Evolutionary conservation across 352 stramenopile species (phyloP).

Genomic region (Pythium aristosporum): DNA sequence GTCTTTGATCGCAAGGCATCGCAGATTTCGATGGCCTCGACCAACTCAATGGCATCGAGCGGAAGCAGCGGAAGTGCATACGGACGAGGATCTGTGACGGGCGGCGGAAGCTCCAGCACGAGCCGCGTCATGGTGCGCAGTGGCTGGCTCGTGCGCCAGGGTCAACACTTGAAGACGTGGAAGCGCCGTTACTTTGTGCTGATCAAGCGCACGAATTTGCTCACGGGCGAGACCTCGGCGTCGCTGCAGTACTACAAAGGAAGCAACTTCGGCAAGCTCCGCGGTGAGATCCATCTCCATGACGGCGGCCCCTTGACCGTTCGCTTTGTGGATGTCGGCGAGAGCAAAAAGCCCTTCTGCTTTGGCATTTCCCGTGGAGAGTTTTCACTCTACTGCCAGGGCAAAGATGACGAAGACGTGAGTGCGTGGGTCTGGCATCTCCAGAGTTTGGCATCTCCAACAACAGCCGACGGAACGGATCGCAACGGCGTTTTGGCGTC

Average conservation of each 20-base stretch:
- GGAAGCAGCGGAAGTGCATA: neutral
- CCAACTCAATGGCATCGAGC: constrained; percentile 13
- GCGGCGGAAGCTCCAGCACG: constrained; percentile 40
- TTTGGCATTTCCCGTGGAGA: constrained; percentile 77
- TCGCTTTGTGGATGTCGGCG: constrained; percentile 72
- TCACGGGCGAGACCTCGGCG: constrained; percentile 66
- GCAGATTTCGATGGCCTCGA: constrained; percentile 8
- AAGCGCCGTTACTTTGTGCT: constrained; percentile 87
- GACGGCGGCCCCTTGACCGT: constrained; percentile 59
- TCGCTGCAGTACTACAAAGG: constrained; percentile 87
- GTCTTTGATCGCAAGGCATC: constrained; percentile 12
- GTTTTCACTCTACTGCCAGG: constrained; percentile 78
- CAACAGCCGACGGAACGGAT: constrained; percentile 27
- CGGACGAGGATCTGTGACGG: constrained; percentile 31
- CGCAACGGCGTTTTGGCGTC: constrained; percentile 17
- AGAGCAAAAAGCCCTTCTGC: constrained; percentile 82
- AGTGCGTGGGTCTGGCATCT: constrained; percentile 84
- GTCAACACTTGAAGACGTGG: constrained; percentile 67
- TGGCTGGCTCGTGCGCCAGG: constrained; percentile 38
- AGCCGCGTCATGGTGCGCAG: constrained; percentile 30
- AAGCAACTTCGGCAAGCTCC: constrained; percentile 76
- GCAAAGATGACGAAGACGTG: constrained; percentile 82
- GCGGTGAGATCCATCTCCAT: constrained; percentile 75
- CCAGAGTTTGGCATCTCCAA: constrained; percentile 55
- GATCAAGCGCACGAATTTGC: constrained; percentile 72